Base-by-base conservation (phyloP, 768 basidiomycete species). In the Auricularia heimuer region DNA sequence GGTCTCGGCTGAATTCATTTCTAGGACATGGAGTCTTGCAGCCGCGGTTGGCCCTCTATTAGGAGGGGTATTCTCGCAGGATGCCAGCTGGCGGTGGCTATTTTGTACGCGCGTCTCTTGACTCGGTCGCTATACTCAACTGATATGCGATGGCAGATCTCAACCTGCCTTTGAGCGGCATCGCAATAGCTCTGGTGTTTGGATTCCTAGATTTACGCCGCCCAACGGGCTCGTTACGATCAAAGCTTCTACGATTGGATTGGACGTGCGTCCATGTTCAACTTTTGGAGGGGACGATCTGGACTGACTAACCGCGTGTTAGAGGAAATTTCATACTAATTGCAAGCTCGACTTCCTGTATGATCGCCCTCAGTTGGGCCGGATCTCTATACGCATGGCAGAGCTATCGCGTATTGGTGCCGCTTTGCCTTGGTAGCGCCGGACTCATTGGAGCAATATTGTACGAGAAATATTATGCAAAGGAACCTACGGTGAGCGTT, bases 141-240 rank as follows among this genome's bases (percentile, higher is more conserved):
- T 45, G 10, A 11, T 45, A 11, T 11, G 44, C 44, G 44, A 45
- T 10, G 10, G 44, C 14, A 51, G 47, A 51, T 51, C 54, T 64
- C n/a, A 64, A 64, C 63, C 51, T 64, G 4, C 63, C 63, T 10
- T 45, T 54, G 47, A 47, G 63, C 29, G 63, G 33, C 7, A 37
- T 54, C 14, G 63, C 63, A 18, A n/a, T 54, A 11, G 63, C 10
- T 16, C 36, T 64, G 47, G 63, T 64, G 29, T 64, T 21, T 12
- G 14, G 11, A 33, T 64, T 18, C 18, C 47, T 51, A 6, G 47
- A 51, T 21, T 21, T 51, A 18, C 47, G 47, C 16, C 14, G 6
- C 11, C 47, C 47, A 18, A 16, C 47, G 6, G 47, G 21, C 10
- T 11, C 10, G 7, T 16, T 21, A 18, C 21, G 47, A 21, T 16